Conservation (phyloP, 2,329 filamentous ascomycete species). For the Huntiella savannae region DNA sequence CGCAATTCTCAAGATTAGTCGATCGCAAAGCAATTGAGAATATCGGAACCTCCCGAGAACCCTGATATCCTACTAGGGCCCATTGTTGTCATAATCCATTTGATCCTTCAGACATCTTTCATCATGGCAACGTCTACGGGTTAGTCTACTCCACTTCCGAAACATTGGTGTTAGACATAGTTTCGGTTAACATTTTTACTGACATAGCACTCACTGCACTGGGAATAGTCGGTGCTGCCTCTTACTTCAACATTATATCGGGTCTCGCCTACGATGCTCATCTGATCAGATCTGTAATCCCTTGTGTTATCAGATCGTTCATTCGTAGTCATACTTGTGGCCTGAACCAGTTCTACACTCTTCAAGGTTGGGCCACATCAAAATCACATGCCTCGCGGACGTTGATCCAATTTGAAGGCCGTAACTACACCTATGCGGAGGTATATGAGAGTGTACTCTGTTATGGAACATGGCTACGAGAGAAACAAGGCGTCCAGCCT, state of each 20-base stretch:
- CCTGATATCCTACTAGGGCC: too few relatives aligned
- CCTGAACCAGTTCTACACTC: slow-evolving; percentile 53
- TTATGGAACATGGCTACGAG: slow-evolving; percentile 58
- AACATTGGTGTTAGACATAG: neutral
- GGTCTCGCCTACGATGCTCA: slow-evolving; percentile 45
- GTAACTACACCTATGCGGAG: slow-evolving; percentile 54
- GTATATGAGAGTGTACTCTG: slow-evolving; percentile 51
- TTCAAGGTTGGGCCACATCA: slow-evolving; percentile 46
- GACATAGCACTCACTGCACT: slow-evolving; percentile 20
- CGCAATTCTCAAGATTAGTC: too few relatives aligned
- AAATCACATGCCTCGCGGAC: slow-evolving; percentile 30
- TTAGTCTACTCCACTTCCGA: too few relatives aligned
- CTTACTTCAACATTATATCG: slow-evolving; percentile 57
- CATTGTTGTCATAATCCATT: too few relatives aligned
- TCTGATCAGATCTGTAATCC: slow-evolving; percentile 36
- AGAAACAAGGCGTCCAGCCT: slow-evolving; percentile 40
- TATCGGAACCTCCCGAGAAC: too few relatives aligned
- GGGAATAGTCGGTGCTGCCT: slow-evolving; percentile 43
- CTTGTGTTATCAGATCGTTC: slow-evolving; percentile 13
- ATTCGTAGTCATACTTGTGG: slow-evolving; percentile 25
- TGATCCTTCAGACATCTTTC: too few relatives aligned
- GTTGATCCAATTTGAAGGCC: slow-evolving; percentile 51
- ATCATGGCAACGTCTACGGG: too few relatives aligned
- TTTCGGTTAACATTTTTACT: neutral
- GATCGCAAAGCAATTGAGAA: too few relatives aligned